These are phyloP conservation scores for Aureobasidium namibiae DNA, from an alignment of 2,329 filamentous ascomycete species.

Conservation along the genomic window DNA sequence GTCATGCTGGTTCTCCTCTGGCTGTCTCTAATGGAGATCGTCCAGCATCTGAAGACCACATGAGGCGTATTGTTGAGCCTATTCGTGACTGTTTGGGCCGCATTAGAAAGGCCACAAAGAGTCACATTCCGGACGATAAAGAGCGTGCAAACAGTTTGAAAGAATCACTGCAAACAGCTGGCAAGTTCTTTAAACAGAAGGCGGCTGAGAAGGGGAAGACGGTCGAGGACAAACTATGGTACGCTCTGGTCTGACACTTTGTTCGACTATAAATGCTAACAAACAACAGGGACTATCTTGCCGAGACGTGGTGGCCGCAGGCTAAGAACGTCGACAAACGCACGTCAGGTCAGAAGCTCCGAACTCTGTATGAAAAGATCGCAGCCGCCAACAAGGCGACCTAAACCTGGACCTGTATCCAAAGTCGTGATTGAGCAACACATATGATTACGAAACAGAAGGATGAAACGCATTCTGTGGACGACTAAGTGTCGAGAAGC, in stretches of 20 bases:
- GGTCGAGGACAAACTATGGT: slow-evolving; percentile 27
- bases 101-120: slow-evolving; percentile 54
- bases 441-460: background rate
- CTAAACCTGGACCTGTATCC: background rate
- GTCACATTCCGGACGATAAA: slow-evolving; percentile 54
- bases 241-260: background rate
- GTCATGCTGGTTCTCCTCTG: slow-evolving; percentile 29
- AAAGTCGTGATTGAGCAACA: background rate
- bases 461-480: background rate
- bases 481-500: background rate
- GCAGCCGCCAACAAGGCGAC: slow-evolving; percentile 12
- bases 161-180: slow-evolving; percentile 52
- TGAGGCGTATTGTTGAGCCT: slow-evolving; percentile 48
- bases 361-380: slow-evolving; percentile 30
- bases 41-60: slow-evolving; percentile 40
- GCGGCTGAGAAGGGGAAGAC: slow-evolving; percentile 21
- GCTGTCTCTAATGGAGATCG: slow-evolving; percentile 29
- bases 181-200: slow-evolving; percentile 50
- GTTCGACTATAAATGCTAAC: slow-evolving; percentile 8
- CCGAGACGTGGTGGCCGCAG: slow-evolving; percentile 29
- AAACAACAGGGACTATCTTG: slow-evolving; percentile 23
- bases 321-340: slow-evolving; percentile 23
- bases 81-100: slow-evolving; percentile 53
- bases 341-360: slow-evolving; percentile 28
- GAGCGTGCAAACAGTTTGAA: slow-evolving; percentile 55